Evolutionary conservation across 306 rosid genomes (phyloP).

Genomic region (Cucumis melo): DNA sequence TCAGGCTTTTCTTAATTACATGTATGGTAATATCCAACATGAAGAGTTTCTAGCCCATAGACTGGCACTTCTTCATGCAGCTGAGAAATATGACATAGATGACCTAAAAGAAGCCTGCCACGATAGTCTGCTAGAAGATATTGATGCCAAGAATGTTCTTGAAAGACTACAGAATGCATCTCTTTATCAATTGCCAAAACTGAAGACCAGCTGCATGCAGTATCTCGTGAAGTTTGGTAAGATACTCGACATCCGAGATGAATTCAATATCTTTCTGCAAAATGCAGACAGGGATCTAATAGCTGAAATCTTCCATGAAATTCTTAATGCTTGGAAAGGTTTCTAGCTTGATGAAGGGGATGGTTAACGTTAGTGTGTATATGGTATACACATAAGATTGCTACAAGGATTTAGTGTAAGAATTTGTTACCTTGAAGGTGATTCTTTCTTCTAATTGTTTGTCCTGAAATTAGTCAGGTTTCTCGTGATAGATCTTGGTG

Average conservation of each 20-base stretch:
- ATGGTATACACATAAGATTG: background rate
- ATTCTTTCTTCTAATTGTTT: slow-evolving; percentile 3
- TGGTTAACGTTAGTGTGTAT: background rate
- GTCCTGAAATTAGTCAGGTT: slow-evolving; percentile 7
- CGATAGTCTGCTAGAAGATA: slow-evolving; percentile 86
- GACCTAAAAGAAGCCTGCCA: slow-evolving; percentile 82
- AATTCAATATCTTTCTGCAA: slow-evolving; percentile 67
- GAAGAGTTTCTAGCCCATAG: slow-evolving; percentile 69
- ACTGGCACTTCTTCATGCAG: slow-evolving; percentile 69
- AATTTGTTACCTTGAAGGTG: background rate
- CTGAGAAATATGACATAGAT: slow-evolving; percentile 81
- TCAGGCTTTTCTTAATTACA: slow-evolving; percentile 61
- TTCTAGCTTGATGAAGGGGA: slow-evolving; percentile 25
- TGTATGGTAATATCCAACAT: slow-evolving; percentile 63
- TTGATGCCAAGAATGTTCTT: slow-evolving; percentile 76
- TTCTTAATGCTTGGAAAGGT: slow-evolving; percentile 85
- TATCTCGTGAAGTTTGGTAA: slow-evolving; percentile 95
- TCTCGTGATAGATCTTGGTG: slow-evolving; percentile 2
- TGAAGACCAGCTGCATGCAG: slow-evolving; percentile 59
- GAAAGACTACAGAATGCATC: slow-evolving; percentile 92
- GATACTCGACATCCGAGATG: slow-evolving; percentile 61
- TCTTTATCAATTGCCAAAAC: slow-evolving; percentile 52
- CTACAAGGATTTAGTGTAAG: background rate
- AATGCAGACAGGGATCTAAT: slow-evolving; percentile 78
- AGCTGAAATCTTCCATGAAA: slow-evolving; percentile 71